phyloP scores from a whole-genome alignment of 2,329 filamentous ascomycete genomes.

The Chrysoporthe austroafricana region DNA sequence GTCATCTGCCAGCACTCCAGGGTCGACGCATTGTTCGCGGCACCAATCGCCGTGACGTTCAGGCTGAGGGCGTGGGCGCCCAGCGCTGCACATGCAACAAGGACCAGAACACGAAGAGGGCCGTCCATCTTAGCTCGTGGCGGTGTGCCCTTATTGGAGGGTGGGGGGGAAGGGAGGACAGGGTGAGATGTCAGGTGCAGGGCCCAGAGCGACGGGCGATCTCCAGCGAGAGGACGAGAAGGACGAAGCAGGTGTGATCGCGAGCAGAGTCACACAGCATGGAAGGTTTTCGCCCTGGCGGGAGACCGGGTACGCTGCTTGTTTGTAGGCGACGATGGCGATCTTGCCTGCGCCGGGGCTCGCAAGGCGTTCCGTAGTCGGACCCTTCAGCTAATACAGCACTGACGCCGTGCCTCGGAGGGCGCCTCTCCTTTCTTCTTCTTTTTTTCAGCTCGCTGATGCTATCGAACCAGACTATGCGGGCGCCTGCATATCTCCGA shows the following conservation, averaged over 20 bases:
- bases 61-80: constrained; percentile 31
- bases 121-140: constrained; percentile 14
- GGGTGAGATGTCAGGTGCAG: neutral
- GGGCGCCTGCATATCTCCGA: constrained; percentile 7
- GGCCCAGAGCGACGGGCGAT: constrained; percentile 1
- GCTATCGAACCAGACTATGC: constrained; percentile 7
- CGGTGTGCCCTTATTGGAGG: neutral
- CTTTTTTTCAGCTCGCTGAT: neutral
- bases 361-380: neutral
- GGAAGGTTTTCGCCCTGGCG: neutral
- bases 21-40: constrained; percentile 41
- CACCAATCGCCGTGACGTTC: constrained; percentile 45
- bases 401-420: neutral
- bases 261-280: neutral
- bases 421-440: neutral
- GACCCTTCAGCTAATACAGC: neutral
- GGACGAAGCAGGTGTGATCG: neutral
- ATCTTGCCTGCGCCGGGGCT: neutral
- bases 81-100: constrained; percentile 2
- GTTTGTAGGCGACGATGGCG: neutral
- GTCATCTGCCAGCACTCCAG: constrained; percentile 50
- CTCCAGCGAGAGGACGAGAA: neutral
- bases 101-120: constrained; percentile 8
- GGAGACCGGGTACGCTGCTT: neutral
- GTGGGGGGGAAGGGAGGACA: neutral